Base-by-base conservation (phyloP, 2,329 filamentous ascomycete species). In the Metarhizium guizhouense region DNA sequence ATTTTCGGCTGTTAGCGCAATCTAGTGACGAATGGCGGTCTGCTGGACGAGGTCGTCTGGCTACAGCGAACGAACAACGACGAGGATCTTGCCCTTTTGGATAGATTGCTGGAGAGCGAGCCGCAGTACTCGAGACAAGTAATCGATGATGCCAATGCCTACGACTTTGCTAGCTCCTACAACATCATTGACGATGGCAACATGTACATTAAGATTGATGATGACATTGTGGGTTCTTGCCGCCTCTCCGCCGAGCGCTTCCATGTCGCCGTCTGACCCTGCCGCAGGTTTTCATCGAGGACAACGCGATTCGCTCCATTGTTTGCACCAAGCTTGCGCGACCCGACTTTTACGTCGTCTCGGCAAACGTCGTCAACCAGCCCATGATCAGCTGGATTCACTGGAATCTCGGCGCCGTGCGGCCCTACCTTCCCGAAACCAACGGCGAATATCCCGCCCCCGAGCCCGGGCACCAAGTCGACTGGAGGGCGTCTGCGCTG, bases 301-400 rank as follows among this genome's bases (percentile, higher is more conserved):
- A 71, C 49, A 64, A 61, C 59, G 71, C 63, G 54, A 79, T 84
- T 48, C 74, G 78, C 2, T 75, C 77, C 2, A 70, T 83, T 7
- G 72, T 82, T 34, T 76, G 77, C 58, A 79, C 77, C 20, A 77
- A 77, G 58, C 63, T 79, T 47, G 69, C 76, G 3, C 72, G 81
- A 32, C 77, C 79, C 6, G 73, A 80, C 48, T 74, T 74, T 30
- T 75, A 75, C 58, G 68, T 76, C 50, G 75, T 83, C 14, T 80
- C 79, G 2, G 79, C 79, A 52, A 82, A 83, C 58, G 71, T 83
- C 20, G 69, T 83, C 59, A 83, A 83, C 57, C 77, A 80, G 51
- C 79, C 78, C 16, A 71, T 78, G 13, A 74, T 81, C 34, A 73
- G 74, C 51, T 76, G 77, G 68, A 69, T 83, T 20, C 81, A 84